Evolutionary conservation across 2,329 filamentous ascomycete species (phyloP), one percentile per base, ranked within the genome.

Genomic region (Tolypocladium cylindrosporum): DNA sequence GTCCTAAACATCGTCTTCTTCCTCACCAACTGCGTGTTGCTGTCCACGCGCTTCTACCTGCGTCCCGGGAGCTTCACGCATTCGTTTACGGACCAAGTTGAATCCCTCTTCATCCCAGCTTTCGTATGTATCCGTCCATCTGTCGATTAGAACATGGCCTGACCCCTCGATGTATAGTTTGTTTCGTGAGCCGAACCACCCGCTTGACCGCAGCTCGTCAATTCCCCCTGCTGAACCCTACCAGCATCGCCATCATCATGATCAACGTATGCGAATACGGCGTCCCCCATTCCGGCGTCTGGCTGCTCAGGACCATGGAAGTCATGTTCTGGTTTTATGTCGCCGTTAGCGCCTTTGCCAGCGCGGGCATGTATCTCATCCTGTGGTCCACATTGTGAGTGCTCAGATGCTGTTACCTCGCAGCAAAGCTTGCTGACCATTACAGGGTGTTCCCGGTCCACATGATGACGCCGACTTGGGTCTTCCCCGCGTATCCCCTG

Each of bases 401-500:
- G 16, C 39, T 14, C 14, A 40, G 39, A 40, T 19, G 39, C 14
- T 16, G 16, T 8, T 14, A 10, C 27, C 37, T 40, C 42, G 19
- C 34, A n/a, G 16, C 21, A 7, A 55, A 11, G 6, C 42, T 21
- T 14, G 48, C 37, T 41, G 39, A 40, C 55, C 31, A 41, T 19
- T 13, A 51, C 21, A 81, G 75, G 71, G 74, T 75, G 34, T 80
- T 79, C 54, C 79, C 90, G 0, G 89, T 94, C 54, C 87, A 89
- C 40, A 85, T 85, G 56, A 94, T 95, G 90, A 94, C 90, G 0
- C 90, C 90, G 0, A 85, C 91, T 21, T 94, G 90, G 90, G 91
- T 93, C 57, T 94, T 94, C 63, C 90, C 90, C 0, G 89, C 88
- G 0, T 95, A 95, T 62, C 89, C 90, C 0, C 78, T 94, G 27